These are phyloP conservation scores for Emiliania huxleyi DNA, from an alignment of 78 protist species.

Conservation along the genomic window DNA sequence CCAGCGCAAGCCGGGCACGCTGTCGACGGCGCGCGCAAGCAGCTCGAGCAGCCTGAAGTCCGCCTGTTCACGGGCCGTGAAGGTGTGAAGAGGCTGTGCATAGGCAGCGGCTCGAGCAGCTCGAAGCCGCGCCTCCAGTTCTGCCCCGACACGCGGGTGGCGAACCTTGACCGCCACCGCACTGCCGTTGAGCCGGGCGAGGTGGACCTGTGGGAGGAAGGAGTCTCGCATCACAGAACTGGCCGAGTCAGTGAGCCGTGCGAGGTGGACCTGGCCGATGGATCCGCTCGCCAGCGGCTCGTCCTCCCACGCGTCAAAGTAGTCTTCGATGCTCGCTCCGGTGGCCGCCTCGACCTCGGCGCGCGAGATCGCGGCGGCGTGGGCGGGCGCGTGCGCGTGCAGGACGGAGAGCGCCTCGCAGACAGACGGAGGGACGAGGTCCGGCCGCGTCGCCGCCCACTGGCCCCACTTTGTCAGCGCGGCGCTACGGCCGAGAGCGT, in stretches of 20 bases:
- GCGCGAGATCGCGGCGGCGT: background rate
- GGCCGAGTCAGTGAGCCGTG: background rate
- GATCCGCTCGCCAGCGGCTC: slow-evolving; percentile 38
- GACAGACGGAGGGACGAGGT: slow-evolving; percentile 3
- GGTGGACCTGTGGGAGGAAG: background rate
- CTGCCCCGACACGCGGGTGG: too few relatives aligned
- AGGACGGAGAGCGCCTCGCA: slow-evolving; percentile 2
- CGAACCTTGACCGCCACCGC: slow-evolving; percentile 45
- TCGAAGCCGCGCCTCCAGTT: background rate
- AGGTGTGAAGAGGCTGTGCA: too few relatives aligned
- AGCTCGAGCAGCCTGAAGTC: background rate
- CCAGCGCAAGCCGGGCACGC: background rate
- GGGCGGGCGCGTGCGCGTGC: slow-evolving; percentile 31
- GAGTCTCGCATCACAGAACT: too few relatives aligned
- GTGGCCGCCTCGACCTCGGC: background rate
- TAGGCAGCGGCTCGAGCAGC: too few relatives aligned
- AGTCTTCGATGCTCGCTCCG: background rate
- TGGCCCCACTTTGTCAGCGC: slow-evolving; percentile 58
- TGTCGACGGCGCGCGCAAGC: background rate
- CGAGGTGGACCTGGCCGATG: slow-evolving; percentile 47
- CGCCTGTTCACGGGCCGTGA: too few relatives aligned
- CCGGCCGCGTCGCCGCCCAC: slow-evolving; percentile 46
- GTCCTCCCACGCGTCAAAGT: background rate
- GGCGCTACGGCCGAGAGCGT: too few relatives aligned
- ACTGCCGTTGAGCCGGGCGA: background rate